phyloP scores from a whole-genome alignment of 2,329 filamentous ascomycete genomes.

The Colletotrichum sp. region DNA sequence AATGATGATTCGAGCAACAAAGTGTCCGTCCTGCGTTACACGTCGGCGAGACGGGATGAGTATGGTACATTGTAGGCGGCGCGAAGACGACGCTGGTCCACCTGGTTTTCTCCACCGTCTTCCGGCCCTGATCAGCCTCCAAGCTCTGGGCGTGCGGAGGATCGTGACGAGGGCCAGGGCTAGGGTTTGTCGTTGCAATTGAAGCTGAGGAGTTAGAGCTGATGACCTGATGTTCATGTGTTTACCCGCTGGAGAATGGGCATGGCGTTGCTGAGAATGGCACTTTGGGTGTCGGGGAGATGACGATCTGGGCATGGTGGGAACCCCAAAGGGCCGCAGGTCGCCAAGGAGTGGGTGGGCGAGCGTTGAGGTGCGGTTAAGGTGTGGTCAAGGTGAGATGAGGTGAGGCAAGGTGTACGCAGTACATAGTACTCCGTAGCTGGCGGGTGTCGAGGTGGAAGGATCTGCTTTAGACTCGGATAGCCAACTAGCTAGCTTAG shows the following conservation, averaged over 20 bases:
- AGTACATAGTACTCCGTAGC: neutral
- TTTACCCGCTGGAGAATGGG: constrained; percentile 19
- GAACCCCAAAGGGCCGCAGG: neutral
- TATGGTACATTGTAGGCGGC: neutral
- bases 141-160: constrained; percentile 6
- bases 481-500: neutral
- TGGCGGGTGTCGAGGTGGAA: neutral
- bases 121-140: constrained; percentile 12
- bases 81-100: constrained; percentile 11
- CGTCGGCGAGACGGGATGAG: neutral
- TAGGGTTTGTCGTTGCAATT: constrained; percentile 10
- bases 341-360: neutral
- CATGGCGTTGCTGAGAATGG: neutral
- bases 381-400: neutral
- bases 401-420: neutral
- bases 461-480: neutral
- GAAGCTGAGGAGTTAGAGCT: constrained; percentile 21
- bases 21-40: neutral
- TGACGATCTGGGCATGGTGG: neutral
- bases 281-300: neutral
- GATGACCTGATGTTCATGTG: constrained; percentile 24
- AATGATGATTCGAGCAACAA: neutral
- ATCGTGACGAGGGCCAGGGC: constrained; percentile 15
- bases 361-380: neutral
- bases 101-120: neutral